phyloP scores from a whole-genome alignment of 2,329 filamentous ascomycete genomes.

The Penicillium sp. region DNA sequence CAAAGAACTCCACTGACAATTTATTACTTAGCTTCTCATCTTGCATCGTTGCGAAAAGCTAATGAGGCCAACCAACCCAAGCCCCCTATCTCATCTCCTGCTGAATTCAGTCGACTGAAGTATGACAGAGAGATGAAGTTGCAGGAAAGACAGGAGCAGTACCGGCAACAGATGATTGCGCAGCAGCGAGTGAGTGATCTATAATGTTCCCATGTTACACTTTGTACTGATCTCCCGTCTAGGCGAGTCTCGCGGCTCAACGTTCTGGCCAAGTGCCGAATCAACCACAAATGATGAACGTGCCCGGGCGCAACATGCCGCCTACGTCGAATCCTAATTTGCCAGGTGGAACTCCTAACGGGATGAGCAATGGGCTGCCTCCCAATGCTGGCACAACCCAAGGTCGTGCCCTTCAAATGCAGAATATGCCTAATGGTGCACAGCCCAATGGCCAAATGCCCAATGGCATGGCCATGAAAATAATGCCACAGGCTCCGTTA shows the following conservation, averaged over 20 bases:
- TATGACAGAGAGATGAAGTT: conserved; percentile 76
- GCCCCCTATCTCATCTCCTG: conserved; percentile 66
- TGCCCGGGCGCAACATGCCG: conserved; percentile 39
- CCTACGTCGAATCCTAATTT: conserved; percentile 36
- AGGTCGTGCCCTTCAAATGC: conserved; percentile 40
- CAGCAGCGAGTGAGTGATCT: conserved; percentile 48
- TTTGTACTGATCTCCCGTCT: conserved; percentile 14
- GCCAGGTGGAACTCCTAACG: conserved; percentile 39
- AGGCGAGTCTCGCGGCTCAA: conserved; percentile 44
- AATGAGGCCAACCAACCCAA: conserved; percentile 64
- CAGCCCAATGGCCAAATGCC: conserved; percentile 50
- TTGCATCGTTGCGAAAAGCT: conserved; percentile 76
- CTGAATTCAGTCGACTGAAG: conserved; percentile 85
- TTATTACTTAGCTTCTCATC: conserved; percentile 52
- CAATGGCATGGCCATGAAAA: conserved; percentile 57
- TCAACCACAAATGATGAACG: conserved; percentile 39
- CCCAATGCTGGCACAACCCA: conserved; percentile 36
- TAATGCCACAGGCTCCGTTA: conserved; percentile 56
- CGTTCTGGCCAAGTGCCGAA: conserved; percentile 42
- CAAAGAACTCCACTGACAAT: conserved; percentile 15
- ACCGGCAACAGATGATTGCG: conserved; percentile 61
- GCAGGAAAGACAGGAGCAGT: conserved; percentile 55
- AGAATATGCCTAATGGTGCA: conserved; percentile 39
- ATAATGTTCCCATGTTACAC: not conserved
- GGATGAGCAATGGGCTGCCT: conserved; percentile 48